These are phyloP conservation scores for Salvia rosmarinus DNA, from an alignment of 257 asterid species.

Conservation along the genomic window DNA sequence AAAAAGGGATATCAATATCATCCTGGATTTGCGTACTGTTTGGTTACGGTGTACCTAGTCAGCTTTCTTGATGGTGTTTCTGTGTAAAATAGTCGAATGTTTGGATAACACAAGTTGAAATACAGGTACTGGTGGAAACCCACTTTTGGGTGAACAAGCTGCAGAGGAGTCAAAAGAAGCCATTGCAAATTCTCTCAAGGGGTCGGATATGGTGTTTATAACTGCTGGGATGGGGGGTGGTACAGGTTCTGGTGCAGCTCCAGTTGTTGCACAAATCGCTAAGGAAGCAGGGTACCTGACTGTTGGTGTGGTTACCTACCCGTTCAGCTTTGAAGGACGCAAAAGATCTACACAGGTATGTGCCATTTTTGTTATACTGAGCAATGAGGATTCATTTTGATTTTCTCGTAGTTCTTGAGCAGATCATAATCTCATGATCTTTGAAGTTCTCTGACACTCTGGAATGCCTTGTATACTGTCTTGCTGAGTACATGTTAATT, in stretches of 20 bases:
- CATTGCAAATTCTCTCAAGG: constrained; percentile 83
- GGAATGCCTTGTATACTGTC: background rate
- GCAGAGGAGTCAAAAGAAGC: constrained; percentile 97
- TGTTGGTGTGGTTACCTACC: constrained; percentile 96
- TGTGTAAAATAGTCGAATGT: constrained; percentile 8
- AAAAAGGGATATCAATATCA: constrained; percentile 14
- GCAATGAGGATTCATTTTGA: background rate
- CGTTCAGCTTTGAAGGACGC: constrained; percentile 98
- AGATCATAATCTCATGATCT: constrained; percentile 1
- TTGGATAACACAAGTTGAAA: constrained; percentile 21
- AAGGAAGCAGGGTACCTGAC: constrained; percentile 95
- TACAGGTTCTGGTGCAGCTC: constrained; percentile 99
- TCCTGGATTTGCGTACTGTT: constrained; percentile 13
- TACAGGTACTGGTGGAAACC: constrained; percentile 98
- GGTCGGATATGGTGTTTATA: constrained; percentile 98
- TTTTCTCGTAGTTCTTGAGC: constrained; percentile 5
- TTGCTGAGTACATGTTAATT: background rate
- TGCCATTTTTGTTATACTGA: constrained; percentile 21
- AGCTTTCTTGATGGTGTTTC: constrained; percentile 12
- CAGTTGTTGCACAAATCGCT: constrained; percentile 90
- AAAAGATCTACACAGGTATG: constrained; percentile 86
- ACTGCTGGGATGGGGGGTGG: constrained; percentile 99
- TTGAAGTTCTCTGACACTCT: background rate
- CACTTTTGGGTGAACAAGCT: constrained; percentile 94
- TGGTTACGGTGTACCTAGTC: constrained; percentile 14